Base-by-base conservation (phyloP, 805 yeast species). In the Lachancea fermentati region DNA sequence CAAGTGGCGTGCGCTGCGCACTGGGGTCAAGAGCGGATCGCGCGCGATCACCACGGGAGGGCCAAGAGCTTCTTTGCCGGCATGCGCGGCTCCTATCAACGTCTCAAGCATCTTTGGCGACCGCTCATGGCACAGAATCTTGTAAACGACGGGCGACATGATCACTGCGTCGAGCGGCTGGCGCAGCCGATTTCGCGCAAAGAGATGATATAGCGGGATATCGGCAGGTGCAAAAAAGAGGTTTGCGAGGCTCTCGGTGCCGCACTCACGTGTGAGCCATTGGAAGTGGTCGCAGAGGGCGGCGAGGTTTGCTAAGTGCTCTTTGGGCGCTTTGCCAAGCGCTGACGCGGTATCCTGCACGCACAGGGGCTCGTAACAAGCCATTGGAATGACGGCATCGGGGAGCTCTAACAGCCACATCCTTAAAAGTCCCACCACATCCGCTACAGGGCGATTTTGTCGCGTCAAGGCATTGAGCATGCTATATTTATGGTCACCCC, bases 321-420 rank as follows among this genome's bases (percentile, higher is more conserved):
- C 42, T 13, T 14, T 19, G 2, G 42, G 37, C 8, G 25, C 15
- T 30, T 24, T 28, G 3, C 13, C 11, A 13, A 39, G 34, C 14
- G 34, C 42, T 8, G 7, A 7, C 22, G 9, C 31, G 5, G 34
- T 22, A 5, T 34, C 37, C 6, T 29, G 12, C 13, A 4, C 24
- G 14, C 16, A 18, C 29, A 39, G 13, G 5, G 15, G 25, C 24
- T 39, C 38, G 30, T 39, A 39, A 17, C 31, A 33, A 31, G 43
- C 30, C 39, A 39, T 33, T 9, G 56, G 52, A 2, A 52, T 32
- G 18, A 79, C 55, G 19, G 82, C 71, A 47, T 77, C 81, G 0
- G 83, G 83, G 29, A 78, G 56, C 49, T 79, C 85, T 58, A 78
- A 58, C 24, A 79, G 63, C 66, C 76, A 78, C 24, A 74, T 53